phyloP scores from a whole-genome alignment of 73 alveolate species.

The Diophrys appendiculata region DNA sequence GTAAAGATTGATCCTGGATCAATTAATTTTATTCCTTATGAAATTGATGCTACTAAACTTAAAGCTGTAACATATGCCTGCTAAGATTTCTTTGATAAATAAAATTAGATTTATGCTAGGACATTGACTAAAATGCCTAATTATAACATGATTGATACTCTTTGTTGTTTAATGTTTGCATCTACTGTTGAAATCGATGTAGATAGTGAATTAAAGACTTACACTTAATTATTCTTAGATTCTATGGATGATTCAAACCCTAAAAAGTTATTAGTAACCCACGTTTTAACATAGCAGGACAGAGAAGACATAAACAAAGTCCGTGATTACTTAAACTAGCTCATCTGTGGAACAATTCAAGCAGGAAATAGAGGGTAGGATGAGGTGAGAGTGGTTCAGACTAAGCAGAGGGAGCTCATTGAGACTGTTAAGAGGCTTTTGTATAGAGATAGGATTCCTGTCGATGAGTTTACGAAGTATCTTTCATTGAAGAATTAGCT shows the following conservation, averaged over 20 bases:
- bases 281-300: neutral
- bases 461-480: too few relatives aligned
- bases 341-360: too few relatives aligned
- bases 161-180: slow-evolving; percentile 53
- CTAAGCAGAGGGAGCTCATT: too few relatives aligned
- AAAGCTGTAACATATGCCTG: slow-evolving; percentile 39
- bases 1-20: slow-evolving; percentile 63
- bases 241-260: neutral
- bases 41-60: slow-evolving; percentile 29
- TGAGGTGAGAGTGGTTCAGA: too few relatives aligned
- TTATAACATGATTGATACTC: slow-evolving; percentile 50
- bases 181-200: slow-evolving; percentile 53
- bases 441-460: too few relatives aligned
- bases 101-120: slow-evolving; percentile 47
- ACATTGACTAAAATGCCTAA: slow-evolving; percentile 52
- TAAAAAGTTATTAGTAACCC: neutral
- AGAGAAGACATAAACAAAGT: neutral
- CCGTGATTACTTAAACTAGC: too few relatives aligned
- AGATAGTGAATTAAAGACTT: too few relatives aligned
- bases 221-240: neutral
- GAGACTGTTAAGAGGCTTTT: too few relatives aligned
- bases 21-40: slow-evolving; percentile 34
- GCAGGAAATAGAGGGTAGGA: too few relatives aligned
- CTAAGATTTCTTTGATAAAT: slow-evolving; percentile 50
- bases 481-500: too few relatives aligned